Percentiles rank a stretch among this genome's conserved stretches.
phyloP scores from a whole-genome alignment of 495 filamentous ascomycete species.

The Mycothermus thermophilus region DNA sequence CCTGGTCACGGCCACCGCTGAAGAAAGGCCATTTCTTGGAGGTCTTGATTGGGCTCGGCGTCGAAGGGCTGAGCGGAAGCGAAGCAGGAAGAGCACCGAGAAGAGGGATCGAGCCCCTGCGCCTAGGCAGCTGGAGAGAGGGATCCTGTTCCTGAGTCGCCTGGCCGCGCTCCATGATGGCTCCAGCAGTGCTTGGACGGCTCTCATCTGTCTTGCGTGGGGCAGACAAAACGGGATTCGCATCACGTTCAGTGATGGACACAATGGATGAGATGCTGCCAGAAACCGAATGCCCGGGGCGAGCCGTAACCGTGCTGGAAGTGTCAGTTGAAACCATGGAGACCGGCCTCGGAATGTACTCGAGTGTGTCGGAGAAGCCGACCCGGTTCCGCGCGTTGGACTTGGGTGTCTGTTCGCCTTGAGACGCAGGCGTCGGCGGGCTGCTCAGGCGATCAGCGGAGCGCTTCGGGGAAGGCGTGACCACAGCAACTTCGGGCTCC shows the following conservation, averaged over 20 bases:
- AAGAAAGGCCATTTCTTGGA: conserved; percentile 43
- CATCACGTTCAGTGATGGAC: too few relatives aligned
- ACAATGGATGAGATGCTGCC: conserved; percentile 51
- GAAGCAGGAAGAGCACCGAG: conserved; percentile 22
- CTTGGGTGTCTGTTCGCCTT: conserved; percentile 24
- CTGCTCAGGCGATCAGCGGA: too few relatives aligned
- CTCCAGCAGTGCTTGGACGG: conserved; percentile 40
- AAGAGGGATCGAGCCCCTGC: conserved; percentile 40
- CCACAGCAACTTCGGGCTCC: too few relatives aligned
- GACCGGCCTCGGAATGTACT: conserved; percentile 57
- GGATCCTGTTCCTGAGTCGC: conserved; percentile 21
- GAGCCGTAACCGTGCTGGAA: conserved; percentile 49
- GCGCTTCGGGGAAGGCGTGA: too few relatives aligned
- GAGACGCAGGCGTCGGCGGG: conserved; percentile 1
- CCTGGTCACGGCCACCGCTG: conserved; percentile 36
- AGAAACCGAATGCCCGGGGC: conserved; percentile 48
- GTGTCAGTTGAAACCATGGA: conserved; percentile 65
- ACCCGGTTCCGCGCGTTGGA: conserved; percentile 34
- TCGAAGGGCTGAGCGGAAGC: conserved; percentile 16
- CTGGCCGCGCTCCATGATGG: conserved; percentile 34
- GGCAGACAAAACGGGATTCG: too few relatives aligned
- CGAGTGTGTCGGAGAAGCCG: conserved; percentile 46
- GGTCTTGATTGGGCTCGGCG: conserved; percentile 32
- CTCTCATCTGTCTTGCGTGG: too few relatives aligned
- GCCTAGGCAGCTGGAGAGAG: conserved; percentile 20